Percentiles rank a stretch among this genome's conserved stretches.
phyloP scores from a whole-genome alignment of 2,329 filamentous ascomycete species.

The Cercospora zeae-maydis region DNA sequence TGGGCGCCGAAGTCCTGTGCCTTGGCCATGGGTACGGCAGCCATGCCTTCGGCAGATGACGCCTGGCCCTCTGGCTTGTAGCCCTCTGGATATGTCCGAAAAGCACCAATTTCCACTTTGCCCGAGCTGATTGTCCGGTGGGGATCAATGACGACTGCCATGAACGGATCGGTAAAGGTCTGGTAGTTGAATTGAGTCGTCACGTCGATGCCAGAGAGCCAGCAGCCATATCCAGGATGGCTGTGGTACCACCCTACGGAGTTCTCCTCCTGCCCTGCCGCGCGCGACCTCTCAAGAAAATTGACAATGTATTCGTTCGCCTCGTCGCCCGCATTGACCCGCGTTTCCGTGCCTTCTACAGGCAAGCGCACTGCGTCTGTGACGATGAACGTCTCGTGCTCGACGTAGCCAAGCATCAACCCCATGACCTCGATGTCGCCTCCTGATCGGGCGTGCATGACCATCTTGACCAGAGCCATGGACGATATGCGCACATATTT shows the following conservation, averaged over 20 bases:
- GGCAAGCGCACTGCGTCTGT: conserved; percentile 92
- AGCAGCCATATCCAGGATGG: conserved; percentile 96
- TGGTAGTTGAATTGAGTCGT: conserved; percentile 84
- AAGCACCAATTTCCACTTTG: conserved; percentile 96
- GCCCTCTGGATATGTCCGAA: conserved; percentile 79
- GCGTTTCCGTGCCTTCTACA: conserved; percentile 96
- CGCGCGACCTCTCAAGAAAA: conserved; percentile 72
- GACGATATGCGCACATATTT: conserved; percentile 90
- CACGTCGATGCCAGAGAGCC: conserved; percentile 95
- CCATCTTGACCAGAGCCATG: conserved; percentile 95
- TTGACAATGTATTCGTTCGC: conserved; percentile 96
- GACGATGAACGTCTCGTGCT: conserved; percentile 80
- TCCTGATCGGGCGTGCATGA: conserved; percentile 96
- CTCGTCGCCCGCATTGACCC: conserved; percentile 92
- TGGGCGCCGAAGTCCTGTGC: conserved; percentile 95
- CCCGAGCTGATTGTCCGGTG: conserved; percentile 91
- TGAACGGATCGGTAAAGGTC: conserved; percentile 80
- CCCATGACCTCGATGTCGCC: conserved; percentile 95
- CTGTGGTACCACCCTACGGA: conserved; percentile 97
- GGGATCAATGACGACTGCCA: conserved; percentile 93
- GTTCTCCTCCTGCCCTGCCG: conserved; percentile 79
- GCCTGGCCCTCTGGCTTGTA: conserved; percentile 55
- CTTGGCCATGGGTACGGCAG: conserved; percentile 85
- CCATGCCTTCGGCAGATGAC: conserved; percentile 56
- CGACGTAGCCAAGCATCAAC: conserved; percentile 92